phyloP scores from a whole-genome alignment of 495 filamentous ascomycete species.

The Hypoxylon fragiforme region DNA sequence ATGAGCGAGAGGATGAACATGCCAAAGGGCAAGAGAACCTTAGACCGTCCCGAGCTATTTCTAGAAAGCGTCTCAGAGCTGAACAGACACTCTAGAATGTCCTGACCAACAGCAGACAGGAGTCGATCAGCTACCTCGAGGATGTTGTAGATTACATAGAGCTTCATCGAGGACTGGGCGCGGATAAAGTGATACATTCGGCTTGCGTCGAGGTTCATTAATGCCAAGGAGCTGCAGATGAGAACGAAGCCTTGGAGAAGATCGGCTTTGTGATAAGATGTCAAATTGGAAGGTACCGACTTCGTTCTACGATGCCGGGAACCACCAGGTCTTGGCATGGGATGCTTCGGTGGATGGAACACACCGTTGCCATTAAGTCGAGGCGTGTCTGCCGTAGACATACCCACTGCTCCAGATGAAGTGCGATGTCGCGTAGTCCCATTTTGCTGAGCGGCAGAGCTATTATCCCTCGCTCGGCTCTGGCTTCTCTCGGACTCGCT shows the following conservation, averaged over 20 bases:
- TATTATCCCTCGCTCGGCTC: constrained; percentile 28
- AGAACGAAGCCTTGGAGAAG: constrained; percentile 87
- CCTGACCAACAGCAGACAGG: constrained; percentile 88
- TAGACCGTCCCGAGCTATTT: constrained; percentile 84
- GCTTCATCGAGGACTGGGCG: constrained; percentile 93
- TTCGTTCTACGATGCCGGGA: constrained; percentile 73
- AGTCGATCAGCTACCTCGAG: constrained; percentile 87
- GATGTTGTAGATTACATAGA: constrained; percentile 98
- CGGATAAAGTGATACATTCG: constrained; percentile 98
- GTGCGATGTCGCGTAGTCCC: constrained; percentile 30
- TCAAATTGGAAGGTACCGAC: constrained; percentile 80
- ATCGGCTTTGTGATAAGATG: constrained; percentile 91
- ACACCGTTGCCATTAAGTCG: constrained; percentile 34
- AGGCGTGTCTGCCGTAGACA: constrained; percentile 22
- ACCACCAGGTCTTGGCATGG: constrained; percentile 34
- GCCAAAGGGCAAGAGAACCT: constrained; percentile 85
- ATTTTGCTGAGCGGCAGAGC: constrained; percentile 18
- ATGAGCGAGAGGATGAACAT: constrained; percentile 85
- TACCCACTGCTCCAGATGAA: constrained; percentile 15
- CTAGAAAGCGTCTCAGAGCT: constrained; percentile 89
- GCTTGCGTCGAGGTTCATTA: constrained; percentile 94
- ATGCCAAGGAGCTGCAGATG: constrained; percentile 75
- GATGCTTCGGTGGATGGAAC: constrained; percentile 38
- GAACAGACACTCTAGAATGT: constrained; percentile 94
- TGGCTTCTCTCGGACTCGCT: constrained; percentile 43